These are phyloP conservation scores for Hysterangium stoloniferum DNA, from an alignment of 768 basidiomycete genomes.

Conservation along the genomic window DNA sequence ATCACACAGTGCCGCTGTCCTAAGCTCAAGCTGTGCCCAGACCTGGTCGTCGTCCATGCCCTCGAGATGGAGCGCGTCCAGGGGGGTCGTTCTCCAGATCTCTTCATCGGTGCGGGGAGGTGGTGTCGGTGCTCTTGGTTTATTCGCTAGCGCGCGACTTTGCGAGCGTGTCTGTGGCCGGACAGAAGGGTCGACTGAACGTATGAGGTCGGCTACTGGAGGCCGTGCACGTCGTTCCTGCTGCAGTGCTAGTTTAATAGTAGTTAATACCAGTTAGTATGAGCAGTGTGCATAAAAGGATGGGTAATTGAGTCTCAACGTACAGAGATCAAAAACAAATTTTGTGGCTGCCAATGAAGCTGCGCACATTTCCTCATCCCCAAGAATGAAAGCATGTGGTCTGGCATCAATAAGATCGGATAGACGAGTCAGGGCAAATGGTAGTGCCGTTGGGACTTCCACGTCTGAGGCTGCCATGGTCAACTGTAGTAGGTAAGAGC, in stretches of 20 bases:
- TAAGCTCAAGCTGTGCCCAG: conserved; percentile 90
- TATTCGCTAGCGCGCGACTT: conserved; percentile 32
- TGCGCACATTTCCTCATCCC: conserved; percentile 43
- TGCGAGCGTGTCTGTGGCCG: conserved; percentile 74
- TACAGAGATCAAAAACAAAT: conserved; percentile 70
- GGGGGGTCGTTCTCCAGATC: conserved; percentile 50
- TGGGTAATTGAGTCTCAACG: conserved; percentile 23
- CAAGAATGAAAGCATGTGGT: conserved; percentile 48
- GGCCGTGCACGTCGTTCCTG: conserved; percentile 57
- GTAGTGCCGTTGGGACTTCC: not conserved
- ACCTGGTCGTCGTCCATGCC: conserved; percentile 81
- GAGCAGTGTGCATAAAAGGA: too few species aligned
- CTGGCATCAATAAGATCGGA: conserved; percentile 40
- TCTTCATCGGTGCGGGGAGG: conserved; percentile 20
- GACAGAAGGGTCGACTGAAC: conserved; percentile 55
- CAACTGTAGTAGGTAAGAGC: not conserved
- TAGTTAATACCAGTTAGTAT: too few species aligned
- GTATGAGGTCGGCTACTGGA: conserved; percentile 57
- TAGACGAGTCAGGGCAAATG: not conserved
- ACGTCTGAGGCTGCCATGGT: not conserved
- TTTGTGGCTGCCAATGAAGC: conserved; percentile 64
- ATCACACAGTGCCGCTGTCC: conserved; percentile 60
- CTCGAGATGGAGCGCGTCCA: conserved; percentile 66
- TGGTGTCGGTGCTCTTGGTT: conserved; percentile 32
- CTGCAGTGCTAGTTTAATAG: conserved; percentile 27